A percentile compares a stretch with the other conserved stretches of the same genome.
Conservation (phyloP, 179 eudicot genomes). For the Patellifolia procumbens region DNA sequence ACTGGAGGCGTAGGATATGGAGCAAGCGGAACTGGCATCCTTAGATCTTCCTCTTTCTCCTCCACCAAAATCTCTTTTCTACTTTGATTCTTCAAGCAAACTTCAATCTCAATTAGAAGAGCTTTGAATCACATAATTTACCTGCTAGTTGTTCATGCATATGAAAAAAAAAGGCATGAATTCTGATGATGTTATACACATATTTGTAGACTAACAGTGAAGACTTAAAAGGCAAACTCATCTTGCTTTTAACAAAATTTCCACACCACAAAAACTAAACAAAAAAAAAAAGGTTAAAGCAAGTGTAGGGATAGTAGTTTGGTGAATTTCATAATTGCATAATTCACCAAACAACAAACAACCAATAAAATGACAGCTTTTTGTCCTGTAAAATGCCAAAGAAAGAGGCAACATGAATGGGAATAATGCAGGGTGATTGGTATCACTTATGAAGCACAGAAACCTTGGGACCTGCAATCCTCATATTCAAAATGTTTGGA, state of each 20-base stretch:
- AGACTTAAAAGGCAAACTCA: slow-evolving; percentile 12
- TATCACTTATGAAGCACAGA: slow-evolving; percentile 6
- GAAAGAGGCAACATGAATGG: slow-evolving; percentile 4
- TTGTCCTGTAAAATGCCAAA: neutral
- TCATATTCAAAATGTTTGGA: too few relatives aligned
- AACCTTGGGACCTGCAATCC: too few relatives aligned
- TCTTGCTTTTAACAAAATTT: slow-evolving; percentile 9
- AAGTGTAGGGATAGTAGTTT: neutral
- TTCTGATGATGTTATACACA: neutral
- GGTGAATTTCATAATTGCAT: slow-evolving; percentile 4
- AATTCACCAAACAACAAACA: slow-evolving; percentile 8
- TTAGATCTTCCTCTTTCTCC: slow-evolving; percentile 23
- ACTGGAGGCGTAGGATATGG: slow-evolving; percentile 78
- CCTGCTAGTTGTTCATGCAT: slow-evolving; percentile 22
- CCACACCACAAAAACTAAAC: slow-evolving; percentile 10
- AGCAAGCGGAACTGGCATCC: slow-evolving; percentile 93
- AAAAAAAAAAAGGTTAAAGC: slow-evolving; percentile 7
- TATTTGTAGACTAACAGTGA: neutral
- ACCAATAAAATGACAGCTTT: neutral
- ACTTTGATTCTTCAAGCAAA: slow-evolving; percentile 30
- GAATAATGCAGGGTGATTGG: slow-evolving; percentile 1
- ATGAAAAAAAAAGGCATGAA: too few relatives aligned
- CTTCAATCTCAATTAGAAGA: slow-evolving; percentile 29
- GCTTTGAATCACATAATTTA: slow-evolving; percentile 29
- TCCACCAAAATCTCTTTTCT: neutral